Evolutionary conservation across 2,329 filamentous ascomycete genomes (phyloP).

Genomic region (Arthrobotrys megalospora): DNA sequence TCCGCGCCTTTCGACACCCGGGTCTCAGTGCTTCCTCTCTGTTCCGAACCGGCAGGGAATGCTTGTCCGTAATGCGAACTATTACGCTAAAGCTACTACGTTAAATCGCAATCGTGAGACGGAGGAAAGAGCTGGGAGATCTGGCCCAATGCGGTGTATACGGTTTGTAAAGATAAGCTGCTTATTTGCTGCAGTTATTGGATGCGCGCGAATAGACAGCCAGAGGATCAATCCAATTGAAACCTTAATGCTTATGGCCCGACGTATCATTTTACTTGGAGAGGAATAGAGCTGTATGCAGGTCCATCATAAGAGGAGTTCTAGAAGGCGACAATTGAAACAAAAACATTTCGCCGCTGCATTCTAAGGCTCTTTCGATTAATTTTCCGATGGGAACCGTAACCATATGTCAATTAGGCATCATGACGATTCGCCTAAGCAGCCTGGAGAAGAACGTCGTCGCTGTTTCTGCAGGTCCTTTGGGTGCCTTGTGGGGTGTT

Average conservation of each 20-base stretch:
- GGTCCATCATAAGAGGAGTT: constrained; percentile 7
- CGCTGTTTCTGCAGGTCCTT: constrained; percentile 53
- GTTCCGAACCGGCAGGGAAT: constrained; percentile 46
- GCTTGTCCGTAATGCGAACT: constrained; percentile 52
- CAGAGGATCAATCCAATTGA: constrained; percentile 23
- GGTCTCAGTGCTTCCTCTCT: constrained; percentile 41
- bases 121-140: constrained; percentile 55
- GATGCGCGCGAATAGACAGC: not conserved
- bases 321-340: constrained; percentile 45
- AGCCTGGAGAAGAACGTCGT: constrained; percentile 44
- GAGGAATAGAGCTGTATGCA: constrained; percentile 20
- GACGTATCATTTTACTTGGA: constrained; percentile 35
- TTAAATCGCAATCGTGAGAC: constrained; percentile 58
- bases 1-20: constrained; percentile 33
- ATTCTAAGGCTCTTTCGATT: constrained; percentile 28
- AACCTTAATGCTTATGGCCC: constrained; percentile 51
- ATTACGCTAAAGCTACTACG: constrained; percentile 52
- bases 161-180: constrained; percentile 43
- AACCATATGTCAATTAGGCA: constrained; percentile 34
- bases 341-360: constrained; percentile 34
- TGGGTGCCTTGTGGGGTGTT: constrained; percentile 47
- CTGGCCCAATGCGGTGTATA: constrained; percentile 20
- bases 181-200: constrained; percentile 34
- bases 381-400: constrained; percentile 48
- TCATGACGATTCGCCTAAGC: constrained; percentile 26